Evolutionary conservation across 148 eudicot genomes (phyloP).

Genomic region (Chenopodium formosanum): DNA sequence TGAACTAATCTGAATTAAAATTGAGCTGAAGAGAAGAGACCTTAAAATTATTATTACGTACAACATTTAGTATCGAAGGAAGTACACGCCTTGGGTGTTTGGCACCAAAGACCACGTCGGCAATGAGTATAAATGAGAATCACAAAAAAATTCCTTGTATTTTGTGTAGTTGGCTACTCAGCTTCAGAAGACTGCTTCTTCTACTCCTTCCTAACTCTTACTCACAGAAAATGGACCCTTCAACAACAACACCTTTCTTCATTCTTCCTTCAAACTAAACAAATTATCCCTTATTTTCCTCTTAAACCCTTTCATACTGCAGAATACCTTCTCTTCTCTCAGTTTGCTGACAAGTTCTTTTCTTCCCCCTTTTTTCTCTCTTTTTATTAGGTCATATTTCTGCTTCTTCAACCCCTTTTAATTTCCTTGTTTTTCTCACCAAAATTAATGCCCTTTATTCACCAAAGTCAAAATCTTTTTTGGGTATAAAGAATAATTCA

Average conservation of each 20-base stretch:
- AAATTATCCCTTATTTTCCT: neutral
- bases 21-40: too few species aligned
- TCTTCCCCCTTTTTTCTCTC: slow-evolving; percentile 7
- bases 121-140: neutral
- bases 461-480: slow-evolving; percentile 27
- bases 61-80: too few species aligned
- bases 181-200: neutral
- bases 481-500: slow-evolving; percentile 28
- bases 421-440: slow-evolving; percentile 20
- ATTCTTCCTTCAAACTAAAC: too few species aligned
- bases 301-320: neutral
- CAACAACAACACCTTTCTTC: neutral
- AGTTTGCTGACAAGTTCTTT: slow-evolving; percentile 33
- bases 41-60: too few species aligned
- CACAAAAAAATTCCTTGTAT: neutral
- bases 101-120: neutral
- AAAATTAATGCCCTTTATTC: neutral
- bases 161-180: neutral
- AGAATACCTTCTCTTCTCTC: neutral
- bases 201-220: neutral
- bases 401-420: slow-evolving; percentile 19
- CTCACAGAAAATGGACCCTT: neutral
- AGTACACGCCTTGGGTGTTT: too few species aligned
- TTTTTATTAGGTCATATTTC: slow-evolving; percentile 55
- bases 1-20: too few species aligned